Evolutionary conservation across 129 eudicot genomes (phyloP).

Genomic region (Flaveria trinervia): DNA sequence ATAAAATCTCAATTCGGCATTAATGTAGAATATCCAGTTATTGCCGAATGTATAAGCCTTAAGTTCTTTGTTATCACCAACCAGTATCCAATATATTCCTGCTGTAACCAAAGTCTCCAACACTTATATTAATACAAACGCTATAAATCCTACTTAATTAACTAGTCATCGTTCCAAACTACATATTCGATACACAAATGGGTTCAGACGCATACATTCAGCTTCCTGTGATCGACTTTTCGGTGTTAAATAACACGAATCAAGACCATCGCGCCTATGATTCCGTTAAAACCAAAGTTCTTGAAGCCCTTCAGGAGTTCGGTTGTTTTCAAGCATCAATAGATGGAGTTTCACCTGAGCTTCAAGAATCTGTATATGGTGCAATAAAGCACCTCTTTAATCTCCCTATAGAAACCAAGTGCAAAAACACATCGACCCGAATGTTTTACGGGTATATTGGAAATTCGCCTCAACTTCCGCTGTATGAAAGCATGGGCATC

Average conservation of each 20-base stretch:
- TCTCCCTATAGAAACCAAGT: constrained; percentile 60
- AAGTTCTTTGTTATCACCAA: not conserved
- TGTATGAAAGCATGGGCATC: constrained; percentile 68
- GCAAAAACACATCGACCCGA: constrained; percentile 43
- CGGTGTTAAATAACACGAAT: constrained; percentile 32
- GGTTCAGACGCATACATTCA: constrained; percentile 47
- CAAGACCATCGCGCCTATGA: constrained; percentile 43
- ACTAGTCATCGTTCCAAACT: not conserved
- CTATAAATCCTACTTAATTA: constrained; percentile 10
- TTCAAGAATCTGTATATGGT: constrained; percentile 36
- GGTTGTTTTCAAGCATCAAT: constrained; percentile 74
- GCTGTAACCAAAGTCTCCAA: not conserved
- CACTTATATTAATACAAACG: not conserved
- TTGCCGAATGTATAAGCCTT: not conserved
- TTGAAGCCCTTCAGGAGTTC: constrained; percentile 48
- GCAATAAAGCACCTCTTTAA: constrained; percentile 46
- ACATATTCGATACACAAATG: constrained; percentile 30
- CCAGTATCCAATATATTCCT: not conserved
- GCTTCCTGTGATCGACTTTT: constrained; percentile 60
- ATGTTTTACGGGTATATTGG: constrained; percentile 69
- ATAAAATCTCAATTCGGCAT: not conserved
- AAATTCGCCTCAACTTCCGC: constrained; percentile 52
- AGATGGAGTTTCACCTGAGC: constrained; percentile 40
- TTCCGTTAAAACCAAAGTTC: constrained; percentile 48
- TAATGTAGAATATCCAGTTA: not conserved